These are phyloP conservation scores for Rhexocercosporidium sp. DNA, from an alignment of 2,329 filamentous ascomycete genomes.

Conservation along the genomic window DNA sequence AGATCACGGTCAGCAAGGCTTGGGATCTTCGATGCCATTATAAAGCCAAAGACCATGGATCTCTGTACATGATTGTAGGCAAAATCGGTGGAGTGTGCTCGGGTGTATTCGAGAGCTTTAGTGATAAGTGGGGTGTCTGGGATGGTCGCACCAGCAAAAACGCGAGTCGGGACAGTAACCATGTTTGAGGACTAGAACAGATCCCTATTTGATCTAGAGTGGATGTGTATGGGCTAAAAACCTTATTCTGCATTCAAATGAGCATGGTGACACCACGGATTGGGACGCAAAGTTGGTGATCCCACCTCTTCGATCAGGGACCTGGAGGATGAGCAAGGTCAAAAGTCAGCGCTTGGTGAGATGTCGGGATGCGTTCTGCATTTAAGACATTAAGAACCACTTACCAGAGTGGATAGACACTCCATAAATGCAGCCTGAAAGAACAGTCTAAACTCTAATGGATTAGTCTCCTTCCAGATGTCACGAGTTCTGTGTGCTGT, in stretches of 20 bases:
- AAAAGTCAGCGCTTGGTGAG: not conserved
- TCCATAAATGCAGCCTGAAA: not conserved
- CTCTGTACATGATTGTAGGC: conserved; percentile 48
- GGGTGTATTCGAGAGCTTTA: conserved; percentile 43
- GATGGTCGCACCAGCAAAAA: conserved; percentile 44
- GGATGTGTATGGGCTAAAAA: not conserved
- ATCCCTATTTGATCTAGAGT: not conserved
- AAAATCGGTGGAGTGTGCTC: conserved; percentile 39
- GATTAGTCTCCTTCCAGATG: not conserved
- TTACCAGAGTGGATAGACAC: not conserved
- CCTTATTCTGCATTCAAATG: not conserved
- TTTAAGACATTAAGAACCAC: not conserved
- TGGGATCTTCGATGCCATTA: conserved; percentile 44
- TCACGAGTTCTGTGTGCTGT: not conserved
- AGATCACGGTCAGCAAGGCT: conserved; percentile 37
- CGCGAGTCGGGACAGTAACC: conserved; percentile 22
- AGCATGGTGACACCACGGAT: not conserved
- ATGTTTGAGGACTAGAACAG: not conserved
- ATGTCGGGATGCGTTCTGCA: not conserved
- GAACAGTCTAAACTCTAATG: not conserved
- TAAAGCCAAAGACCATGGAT: conserved; percentile 44
- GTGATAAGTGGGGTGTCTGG: conserved; percentile 45
- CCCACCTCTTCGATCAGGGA: not conserved
- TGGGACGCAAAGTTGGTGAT: not conserved
- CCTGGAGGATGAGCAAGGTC: not conserved